phyloP scores from a whole-genome alignment of 116 monocot species.

The Trichopus zeylanicus region DNA sequence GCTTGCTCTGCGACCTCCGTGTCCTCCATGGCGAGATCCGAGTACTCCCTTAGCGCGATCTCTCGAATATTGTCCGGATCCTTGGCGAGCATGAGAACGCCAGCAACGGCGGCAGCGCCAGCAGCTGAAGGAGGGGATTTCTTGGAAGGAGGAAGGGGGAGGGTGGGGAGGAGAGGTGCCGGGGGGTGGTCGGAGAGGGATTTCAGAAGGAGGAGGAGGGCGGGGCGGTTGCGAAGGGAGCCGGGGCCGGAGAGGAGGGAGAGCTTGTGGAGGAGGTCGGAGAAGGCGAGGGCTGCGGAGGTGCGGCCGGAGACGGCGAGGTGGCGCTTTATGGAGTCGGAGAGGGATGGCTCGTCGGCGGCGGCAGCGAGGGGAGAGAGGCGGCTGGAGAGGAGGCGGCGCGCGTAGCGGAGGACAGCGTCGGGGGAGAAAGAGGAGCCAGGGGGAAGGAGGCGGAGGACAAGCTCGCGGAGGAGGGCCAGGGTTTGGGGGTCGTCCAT shows the following conservation, averaged over 20 bases:
- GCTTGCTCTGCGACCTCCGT: constrained; percentile 56
- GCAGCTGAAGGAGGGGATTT: constrained; percentile 9
- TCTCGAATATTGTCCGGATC: constrained; percentile 82
- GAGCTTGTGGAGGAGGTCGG: constrained; percentile 69
- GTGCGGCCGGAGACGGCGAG: constrained; percentile 55
- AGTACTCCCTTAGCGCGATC: constrained; percentile 74
- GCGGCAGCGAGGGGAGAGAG: constrained; percentile 39
- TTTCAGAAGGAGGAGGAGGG: constrained; percentile 65
- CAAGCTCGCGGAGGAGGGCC: constrained; percentile 36
- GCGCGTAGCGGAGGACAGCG: constrained; percentile 56
- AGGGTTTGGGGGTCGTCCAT: constrained; percentile 9
- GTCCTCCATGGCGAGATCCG: constrained; percentile 58
- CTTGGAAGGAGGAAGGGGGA: constrained; percentile 7
- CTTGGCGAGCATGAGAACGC: constrained; percentile 53
- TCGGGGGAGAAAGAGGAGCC: constrained; percentile 10
- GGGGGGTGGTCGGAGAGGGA: constrained; percentile 5
- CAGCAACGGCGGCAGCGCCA: constrained; percentile 19
- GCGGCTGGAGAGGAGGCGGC: constrained; percentile 79
- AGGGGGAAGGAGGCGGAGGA: constrained; percentile 58
- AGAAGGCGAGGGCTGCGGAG: constrained; percentile 68
- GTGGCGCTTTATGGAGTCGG: constrained; percentile 76
- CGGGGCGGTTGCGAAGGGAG: constrained; percentile 40
- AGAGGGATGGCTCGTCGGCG: constrained; percentile 51
- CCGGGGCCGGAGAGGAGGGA: constrained; percentile 28
- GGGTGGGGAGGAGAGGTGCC: constrained; percentile 23